phyloP scores from a whole-genome alignment of 78 protist species.

The Pigoraptor vietnamica region DNA sequence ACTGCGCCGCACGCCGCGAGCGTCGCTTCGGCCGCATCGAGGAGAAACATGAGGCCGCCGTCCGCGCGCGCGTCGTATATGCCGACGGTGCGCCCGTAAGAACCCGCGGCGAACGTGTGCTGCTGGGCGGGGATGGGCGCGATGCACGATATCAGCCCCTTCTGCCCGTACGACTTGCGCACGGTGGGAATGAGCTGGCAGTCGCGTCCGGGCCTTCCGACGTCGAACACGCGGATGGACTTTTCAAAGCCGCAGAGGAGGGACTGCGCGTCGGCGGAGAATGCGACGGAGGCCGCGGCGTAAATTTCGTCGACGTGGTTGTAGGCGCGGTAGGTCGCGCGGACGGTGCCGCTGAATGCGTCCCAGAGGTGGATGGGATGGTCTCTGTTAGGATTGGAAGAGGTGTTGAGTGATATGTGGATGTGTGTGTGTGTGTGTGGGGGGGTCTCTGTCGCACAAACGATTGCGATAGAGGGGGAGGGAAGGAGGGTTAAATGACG shows the following conservation, averaged over 20 bases:
- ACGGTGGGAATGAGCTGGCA: background rate
- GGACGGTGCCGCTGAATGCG: slow-evolving; percentile 11
- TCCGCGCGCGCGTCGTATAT: background rate
- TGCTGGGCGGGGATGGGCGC: background rate
- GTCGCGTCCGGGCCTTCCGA: slow-evolving; percentile 9
- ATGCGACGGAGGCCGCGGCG: slow-evolving; percentile 12
- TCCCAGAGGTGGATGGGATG: slow-evolving; percentile 38
- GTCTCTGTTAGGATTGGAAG: slow-evolving; percentile 11
- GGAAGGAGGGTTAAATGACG: too few species aligned
- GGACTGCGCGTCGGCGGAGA: background rate
- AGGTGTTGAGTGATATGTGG: too few species aligned
- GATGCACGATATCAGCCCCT: slow-evolving; percentile 20
- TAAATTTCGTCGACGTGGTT: slow-evolving; percentile 5
- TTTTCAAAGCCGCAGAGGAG: slow-evolving; percentile 11
- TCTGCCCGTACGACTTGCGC: background rate
- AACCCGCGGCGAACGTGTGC: slow-evolving; percentile 8
- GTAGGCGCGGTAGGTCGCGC: slow-evolving; percentile 17
- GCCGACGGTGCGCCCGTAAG: background rate
- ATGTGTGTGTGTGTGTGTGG: too few species aligned
- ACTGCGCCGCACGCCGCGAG: background rate
- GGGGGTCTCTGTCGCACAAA: too few species aligned
- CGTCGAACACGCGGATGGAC: slow-evolving; percentile 20
- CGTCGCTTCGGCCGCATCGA: background rate
- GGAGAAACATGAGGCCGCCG: background rate
- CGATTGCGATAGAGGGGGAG: too few species aligned